Percentiles rank a stretch among this genome's conserved stretches.
phyloP scores from a whole-genome alignment of 2,329 filamentous ascomycete species.

The Xylariaceae sp. region DNA sequence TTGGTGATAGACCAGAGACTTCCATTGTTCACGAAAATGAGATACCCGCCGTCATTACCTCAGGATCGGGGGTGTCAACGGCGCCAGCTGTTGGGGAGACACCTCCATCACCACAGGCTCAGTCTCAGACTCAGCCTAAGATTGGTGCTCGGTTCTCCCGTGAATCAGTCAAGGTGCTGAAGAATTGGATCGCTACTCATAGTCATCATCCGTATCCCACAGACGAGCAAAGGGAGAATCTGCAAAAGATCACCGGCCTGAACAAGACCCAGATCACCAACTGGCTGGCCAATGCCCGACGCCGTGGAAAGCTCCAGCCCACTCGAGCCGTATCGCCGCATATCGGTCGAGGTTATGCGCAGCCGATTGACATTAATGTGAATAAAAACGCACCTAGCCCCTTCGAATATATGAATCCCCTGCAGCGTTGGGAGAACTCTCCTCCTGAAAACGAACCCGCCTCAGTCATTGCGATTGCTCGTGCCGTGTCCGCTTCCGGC shows the following conservation, averaged over 20 bases:
- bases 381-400: slow-evolving; percentile 46
- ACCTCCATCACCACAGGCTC: slow-evolving; percentile 27
- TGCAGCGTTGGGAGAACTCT: slow-evolving; percentile 56
- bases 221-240: slow-evolving; percentile 75
- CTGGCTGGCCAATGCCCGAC: slow-evolving; percentile 85
- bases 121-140: slow-evolving; percentile 45
- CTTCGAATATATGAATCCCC: slow-evolving; percentile 49
- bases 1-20: slow-evolving; percentile 40
- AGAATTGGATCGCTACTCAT: slow-evolving; percentile 79
- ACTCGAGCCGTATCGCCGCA: slow-evolving; percentile 66
- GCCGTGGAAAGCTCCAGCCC: slow-evolving; percentile 70
- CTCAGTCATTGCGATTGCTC: slow-evolving; percentile 53
- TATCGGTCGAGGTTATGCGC: slow-evolving; percentile 52
- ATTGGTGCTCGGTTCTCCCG: slow-evolving; percentile 72
- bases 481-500: slow-evolving; percentile 50
- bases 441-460: slow-evolving; percentile 57
- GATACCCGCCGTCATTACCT: slow-evolving; percentile 22
- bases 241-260: slow-evolving; percentile 74
- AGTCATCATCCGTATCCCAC: slow-evolving; percentile 80
- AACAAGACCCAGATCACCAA: slow-evolving; percentile 82
- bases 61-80: slow-evolving; percentile 18
- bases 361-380: slow-evolving; percentile 69
- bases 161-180: slow-evolving; percentile 72
- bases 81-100: slow-evolving; percentile 24
- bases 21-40: slow-evolving; percentile 37